Evolutionary conservation across 192 early-diverging fungal species (phyloP).

Genomic region (Entomortierella beljakovae): DNA sequence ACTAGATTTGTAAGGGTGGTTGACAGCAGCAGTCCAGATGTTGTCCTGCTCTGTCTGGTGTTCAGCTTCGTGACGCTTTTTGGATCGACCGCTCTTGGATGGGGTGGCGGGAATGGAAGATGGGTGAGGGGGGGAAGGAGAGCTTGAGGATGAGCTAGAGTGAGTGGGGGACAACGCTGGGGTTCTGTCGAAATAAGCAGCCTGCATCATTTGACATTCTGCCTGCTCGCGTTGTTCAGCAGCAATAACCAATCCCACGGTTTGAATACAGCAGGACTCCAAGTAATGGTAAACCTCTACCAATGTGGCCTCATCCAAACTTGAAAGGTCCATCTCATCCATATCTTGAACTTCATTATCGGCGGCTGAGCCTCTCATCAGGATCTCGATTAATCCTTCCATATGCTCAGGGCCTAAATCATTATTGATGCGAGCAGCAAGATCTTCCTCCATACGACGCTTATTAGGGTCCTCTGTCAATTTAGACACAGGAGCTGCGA

Average conservation of each 20-base stretch:
- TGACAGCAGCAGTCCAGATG: not conserved
- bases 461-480: constrained; percentile 41
- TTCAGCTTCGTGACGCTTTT: constrained; percentile 9
- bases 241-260: constrained; percentile 34
- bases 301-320: constrained; percentile 40
- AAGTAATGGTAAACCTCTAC: constrained; percentile 52
- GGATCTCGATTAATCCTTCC: constrained; percentile 39
- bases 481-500: not conserved
- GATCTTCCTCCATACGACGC: constrained; percentile 42
- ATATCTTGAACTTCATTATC: constrained; percentile 43
- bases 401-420: constrained; percentile 49
- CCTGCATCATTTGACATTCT: not conserved
- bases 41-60: not conserved
- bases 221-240: constrained; percentile 44
- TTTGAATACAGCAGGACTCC: constrained; percentile 52
- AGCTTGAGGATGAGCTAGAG: constrained; percentile 25
- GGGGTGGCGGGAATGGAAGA: constrained; percentile 6
- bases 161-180: constrained; percentile 27
- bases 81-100: constrained; percentile 11
- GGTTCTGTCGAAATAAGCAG: constrained; percentile 14
- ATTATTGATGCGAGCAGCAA: constrained; percentile 45
- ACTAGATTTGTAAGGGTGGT: constrained; percentile 6
- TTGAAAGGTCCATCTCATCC: constrained; percentile 47
- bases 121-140: constrained; percentile 33
- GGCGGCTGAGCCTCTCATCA: constrained; percentile 14